Base-by-base conservation (phyloP, 192 early-diverging fungal genomes). In the Linderina pennispora region DNA sequence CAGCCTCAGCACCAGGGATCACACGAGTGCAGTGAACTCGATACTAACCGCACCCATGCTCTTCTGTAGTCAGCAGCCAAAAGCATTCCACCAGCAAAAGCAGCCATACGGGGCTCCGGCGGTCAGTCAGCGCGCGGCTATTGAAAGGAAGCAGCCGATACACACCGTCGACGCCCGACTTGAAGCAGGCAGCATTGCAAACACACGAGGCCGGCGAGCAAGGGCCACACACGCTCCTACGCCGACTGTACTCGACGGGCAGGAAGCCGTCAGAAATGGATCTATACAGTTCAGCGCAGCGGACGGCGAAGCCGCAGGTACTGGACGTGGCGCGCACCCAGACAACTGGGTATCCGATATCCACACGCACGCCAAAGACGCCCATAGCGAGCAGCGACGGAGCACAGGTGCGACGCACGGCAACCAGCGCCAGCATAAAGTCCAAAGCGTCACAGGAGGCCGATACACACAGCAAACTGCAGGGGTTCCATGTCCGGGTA, bases 401-500 rank as follows among this genome's bases (percentile, higher is more conserved):
- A 19, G 23, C 22, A 9, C 6, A 18, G 40, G 46, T 16, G 1
- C 34, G 10, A 23, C 13, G n/a, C n/a, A n/a, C n/a, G n/a, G n/a
- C n/a, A n/a, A 33, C 10, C 37, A 34, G 11, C 32, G 40, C 22
- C n/a, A n/a, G n/a, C n/a, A n/a, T n/a, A n/a, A n/a, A n/a, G n/a
- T n/a, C n/a, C n/a, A n/a, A n/a, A n/a, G n/a, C n/a, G n/a, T n/a
- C n/a, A n/a, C n/a, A 31, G 28, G 6, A 31, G 11, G 28, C 28
- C 6, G 11, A 11, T 31, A 48, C 38, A 26, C 58, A 69, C 32
- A 31, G 50, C 38, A 33, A 39, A 25, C 60, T 70, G 11, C 53
- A 55, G 55, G 67, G 67, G 15, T 70, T 70, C 38, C 55, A 70
- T 42, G 45, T 48, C 24, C 67, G 67, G 1, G 52, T 63, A 4